phyloP scores from a whole-genome alignment of 345 rosid species.

The Xanthoceras sorbifolium region DNA sequence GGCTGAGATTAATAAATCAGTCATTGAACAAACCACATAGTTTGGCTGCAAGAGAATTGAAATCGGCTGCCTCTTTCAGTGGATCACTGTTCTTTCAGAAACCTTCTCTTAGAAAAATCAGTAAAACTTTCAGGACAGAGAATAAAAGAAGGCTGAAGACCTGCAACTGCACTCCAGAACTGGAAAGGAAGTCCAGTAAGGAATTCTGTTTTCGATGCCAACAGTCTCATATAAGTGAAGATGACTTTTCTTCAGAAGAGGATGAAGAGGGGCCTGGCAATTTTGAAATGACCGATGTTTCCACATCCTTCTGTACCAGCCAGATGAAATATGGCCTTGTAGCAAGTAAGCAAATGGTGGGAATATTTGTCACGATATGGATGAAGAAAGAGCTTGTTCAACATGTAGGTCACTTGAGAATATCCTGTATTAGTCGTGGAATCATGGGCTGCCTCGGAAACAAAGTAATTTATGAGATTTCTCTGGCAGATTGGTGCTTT shows the following conservation, averaged over 20 bases:
- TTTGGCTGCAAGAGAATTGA: slow-evolving; percentile 32
- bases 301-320: slow-evolving; percentile 25
- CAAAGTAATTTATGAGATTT: slow-evolving; percentile 55
- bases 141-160: slow-evolving; percentile 69
- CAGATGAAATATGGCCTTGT: slow-evolving; percentile 72
- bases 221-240: slow-evolving; percentile 47
- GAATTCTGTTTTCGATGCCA: slow-evolving; percentile 78
- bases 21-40: slow-evolving; percentile 62
- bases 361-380: slow-evolving; percentile 91
- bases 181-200: slow-evolving; percentile 59
- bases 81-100: slow-evolving; percentile 76
- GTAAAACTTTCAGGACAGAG: slow-evolving; percentile 81
- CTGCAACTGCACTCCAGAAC: slow-evolving; percentile 64
- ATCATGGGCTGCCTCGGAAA: slow-evolving; percentile 93
- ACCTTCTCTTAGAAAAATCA: slow-evolving; percentile 75
- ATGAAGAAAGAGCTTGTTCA: slow-evolving; percentile 79
- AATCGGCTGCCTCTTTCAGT: slow-evolving; percentile 34
- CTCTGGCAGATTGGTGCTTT: neutral
- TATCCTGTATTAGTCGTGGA: slow-evolving; percentile 74
- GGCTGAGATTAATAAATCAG: slow-evolving; percentile 75
- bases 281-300: slow-evolving; percentile 34
- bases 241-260: slow-evolving; percentile 63
- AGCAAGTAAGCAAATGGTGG: slow-evolving; percentile 95
- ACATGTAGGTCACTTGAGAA: slow-evolving; percentile 72
- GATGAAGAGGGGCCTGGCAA: slow-evolving; percentile 57